A percentile compares a stretch with the other conserved stretches of the same genome.
phyloP scores from a whole-genome alignment of 108 stramenopile species.

The Thalassiosira profunda region DNA sequence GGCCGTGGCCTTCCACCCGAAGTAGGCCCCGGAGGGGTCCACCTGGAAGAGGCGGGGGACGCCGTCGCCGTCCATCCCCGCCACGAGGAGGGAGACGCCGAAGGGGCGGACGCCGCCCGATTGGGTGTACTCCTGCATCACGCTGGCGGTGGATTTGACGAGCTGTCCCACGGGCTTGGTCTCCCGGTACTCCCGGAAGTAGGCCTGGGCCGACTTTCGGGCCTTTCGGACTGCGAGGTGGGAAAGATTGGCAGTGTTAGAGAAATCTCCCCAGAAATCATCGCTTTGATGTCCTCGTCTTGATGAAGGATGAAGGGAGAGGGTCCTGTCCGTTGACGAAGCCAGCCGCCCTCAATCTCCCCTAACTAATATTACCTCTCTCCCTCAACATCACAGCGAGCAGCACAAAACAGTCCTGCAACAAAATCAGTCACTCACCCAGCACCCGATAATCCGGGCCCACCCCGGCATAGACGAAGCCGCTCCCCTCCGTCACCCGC shows the following conservation, averaged over 20 bases:
- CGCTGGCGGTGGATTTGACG: conserved; percentile 91
- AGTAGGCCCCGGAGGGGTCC: conserved; percentile 98
- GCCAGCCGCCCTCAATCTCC: no score
- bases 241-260: no score
- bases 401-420: not conserved
- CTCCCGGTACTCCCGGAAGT: conserved; percentile 92
- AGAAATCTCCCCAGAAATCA: no score
- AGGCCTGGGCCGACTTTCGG: conserved; percentile 95
- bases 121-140: conserved; percentile 99
- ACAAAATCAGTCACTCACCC: conserved; percentile 56
- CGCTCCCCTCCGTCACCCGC: conserved; percentile 84
- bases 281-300: no score
- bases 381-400: no score
- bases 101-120: conserved; percentile 98
- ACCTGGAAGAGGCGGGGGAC: conserved; percentile 96
- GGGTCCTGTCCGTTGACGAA: no score
- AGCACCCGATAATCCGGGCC: conserved; percentile 99
- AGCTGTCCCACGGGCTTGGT: conserved; percentile 93
- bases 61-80: conserved; percentile 96
- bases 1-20: conserved; percentile 99
- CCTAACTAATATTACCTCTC: no score
- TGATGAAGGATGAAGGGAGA: no score
- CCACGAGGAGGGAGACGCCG: conserved; percentile 95
- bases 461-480: conserved; percentile 98
- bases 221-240: conserved; percentile 91